A percentile compares a stretch with the other conserved stretches of the same genome.
phyloP scores from a whole-genome alignment of 768 basidiomycete species.

The Boletus fagicola region DNA sequence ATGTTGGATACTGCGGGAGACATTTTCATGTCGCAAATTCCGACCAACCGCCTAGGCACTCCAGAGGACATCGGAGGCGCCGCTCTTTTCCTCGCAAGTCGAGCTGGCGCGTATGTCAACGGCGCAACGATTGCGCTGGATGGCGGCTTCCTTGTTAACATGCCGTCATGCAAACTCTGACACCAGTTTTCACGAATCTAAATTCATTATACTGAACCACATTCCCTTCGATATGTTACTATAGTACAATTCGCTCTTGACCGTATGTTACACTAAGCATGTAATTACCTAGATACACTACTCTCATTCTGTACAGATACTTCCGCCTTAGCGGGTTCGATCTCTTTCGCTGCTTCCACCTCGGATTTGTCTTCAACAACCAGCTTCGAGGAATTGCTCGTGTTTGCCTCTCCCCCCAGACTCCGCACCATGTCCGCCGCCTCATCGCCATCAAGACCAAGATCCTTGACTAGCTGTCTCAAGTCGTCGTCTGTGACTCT shows the following conservation, averaged over 20 bases:
- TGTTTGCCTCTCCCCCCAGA: constrained; percentile 37
- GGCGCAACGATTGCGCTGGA: constrained; percentile 63
- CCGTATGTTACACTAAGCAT: constrained; percentile 4
- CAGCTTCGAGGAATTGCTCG: constrained; percentile 11
- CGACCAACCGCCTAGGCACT: constrained; percentile 54
- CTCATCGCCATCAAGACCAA: constrained; percentile 76
- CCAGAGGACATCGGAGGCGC: constrained; percentile 66
- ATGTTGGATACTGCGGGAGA: constrained; percentile 48
- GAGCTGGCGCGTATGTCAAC: constrained; percentile 61
- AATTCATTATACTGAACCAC: not conserved
- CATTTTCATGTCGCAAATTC: constrained; percentile 41
- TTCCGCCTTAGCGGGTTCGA: not conserved
- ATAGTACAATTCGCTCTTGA: not conserved
- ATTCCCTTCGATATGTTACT: not conserved
- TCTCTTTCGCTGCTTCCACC: constrained; percentile 5
- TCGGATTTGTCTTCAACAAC: constrained; percentile 8
- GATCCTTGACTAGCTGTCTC: constrained; percentile 63
- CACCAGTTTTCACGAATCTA: not conserved
- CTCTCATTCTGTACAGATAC: constrained; percentile 2
- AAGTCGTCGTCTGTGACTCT: constrained; percentile 77
- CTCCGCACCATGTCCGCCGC: constrained; percentile 73
- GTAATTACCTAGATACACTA: constrained; percentile 1
- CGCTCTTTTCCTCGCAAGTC: constrained; percentile 58
- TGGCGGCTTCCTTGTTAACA: constrained; percentile 52
- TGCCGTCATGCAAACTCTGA: constrained; percentile 36